These are phyloP conservation scores for Mycena filopes DNA, from an alignment of 768 basidiomycete species.

Conservation along the genomic window DNA sequence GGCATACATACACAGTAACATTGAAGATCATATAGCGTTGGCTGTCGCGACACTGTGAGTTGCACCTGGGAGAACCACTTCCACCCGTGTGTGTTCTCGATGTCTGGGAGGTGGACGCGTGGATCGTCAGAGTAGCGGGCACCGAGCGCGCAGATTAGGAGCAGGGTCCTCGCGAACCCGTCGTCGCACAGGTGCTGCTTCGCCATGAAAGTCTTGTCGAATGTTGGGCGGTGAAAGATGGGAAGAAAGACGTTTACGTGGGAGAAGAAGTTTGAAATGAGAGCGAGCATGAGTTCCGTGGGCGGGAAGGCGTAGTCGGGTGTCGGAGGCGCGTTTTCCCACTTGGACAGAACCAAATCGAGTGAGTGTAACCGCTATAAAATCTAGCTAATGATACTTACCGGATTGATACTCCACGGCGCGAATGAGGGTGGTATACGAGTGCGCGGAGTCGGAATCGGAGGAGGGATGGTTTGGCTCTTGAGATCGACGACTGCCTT, in stretches of 20 bases:
- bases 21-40: too few species aligned
- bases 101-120: background rate
- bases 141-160: background rate
- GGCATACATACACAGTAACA: too few species aligned
- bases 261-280: conserved; percentile 64
- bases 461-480: background rate
- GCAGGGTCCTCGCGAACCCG: background rate
- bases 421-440: background rate
- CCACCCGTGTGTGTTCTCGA: too few species aligned
- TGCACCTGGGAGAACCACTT: too few species aligned
- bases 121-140: background rate
- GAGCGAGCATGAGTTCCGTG: conserved; percentile 40
- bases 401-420: background rate
- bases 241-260: conserved; percentile 52
- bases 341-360: too few species aligned
- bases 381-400: background rate
- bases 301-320: background rate
- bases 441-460: background rate
- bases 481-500: background rate
- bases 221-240: conserved; percentile 63
- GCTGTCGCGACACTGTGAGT: too few species aligned
- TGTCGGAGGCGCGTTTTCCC: too few species aligned
- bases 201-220: conserved; percentile 50
- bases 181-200: conserved; percentile 31
- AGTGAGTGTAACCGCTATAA: too few species aligned